Conservation (phyloP, 2,329 filamentous ascomycete genomes). For the Parascedosporium putredinis region DNA sequence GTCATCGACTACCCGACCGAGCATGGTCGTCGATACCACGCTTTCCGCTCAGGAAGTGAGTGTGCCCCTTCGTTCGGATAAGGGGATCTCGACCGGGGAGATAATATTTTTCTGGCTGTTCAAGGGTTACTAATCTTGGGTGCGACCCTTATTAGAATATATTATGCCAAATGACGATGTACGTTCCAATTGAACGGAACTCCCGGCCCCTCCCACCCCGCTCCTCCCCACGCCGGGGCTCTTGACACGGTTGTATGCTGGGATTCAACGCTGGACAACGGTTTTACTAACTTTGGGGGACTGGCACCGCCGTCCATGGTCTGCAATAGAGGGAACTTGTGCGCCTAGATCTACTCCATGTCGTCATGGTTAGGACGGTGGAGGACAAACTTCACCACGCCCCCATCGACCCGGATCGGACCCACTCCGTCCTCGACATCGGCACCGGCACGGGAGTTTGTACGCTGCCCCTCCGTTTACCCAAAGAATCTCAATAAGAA, state of each 20-base stretch:
- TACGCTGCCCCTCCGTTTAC: conserved; percentile 14
- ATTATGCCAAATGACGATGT: conserved; percentile 4
- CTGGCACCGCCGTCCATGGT: not conserved
- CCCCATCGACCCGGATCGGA: conserved; percentile 10
- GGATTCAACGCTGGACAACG: not conserved
- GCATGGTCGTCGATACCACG: conserved; percentile 22
- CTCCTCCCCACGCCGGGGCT: no score
- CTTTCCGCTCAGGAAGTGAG: conserved; percentile 20
- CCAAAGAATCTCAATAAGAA: no score
- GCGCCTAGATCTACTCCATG: conserved; percentile 16
- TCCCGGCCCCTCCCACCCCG: no score
- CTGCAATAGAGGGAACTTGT: not conserved
- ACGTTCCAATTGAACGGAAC: no score
- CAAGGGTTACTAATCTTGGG: no score
- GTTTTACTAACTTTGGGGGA: conserved; percentile 15
- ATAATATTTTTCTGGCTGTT: no score
- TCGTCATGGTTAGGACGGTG: conserved; percentile 17
- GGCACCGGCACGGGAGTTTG: conserved; percentile 23
- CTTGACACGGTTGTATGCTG: not conserved
- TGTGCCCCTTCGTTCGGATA: no score
- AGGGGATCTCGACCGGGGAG: no score
- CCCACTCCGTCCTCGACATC: conserved; percentile 18
- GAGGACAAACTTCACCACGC: conserved; percentile 15
- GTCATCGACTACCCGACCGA: conserved; percentile 19
- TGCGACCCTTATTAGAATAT: conserved; percentile 12